Evolutionary conservation across 2,329 filamentous ascomycete species (phyloP).

Genomic region (Aspergillus sp.): DNA sequence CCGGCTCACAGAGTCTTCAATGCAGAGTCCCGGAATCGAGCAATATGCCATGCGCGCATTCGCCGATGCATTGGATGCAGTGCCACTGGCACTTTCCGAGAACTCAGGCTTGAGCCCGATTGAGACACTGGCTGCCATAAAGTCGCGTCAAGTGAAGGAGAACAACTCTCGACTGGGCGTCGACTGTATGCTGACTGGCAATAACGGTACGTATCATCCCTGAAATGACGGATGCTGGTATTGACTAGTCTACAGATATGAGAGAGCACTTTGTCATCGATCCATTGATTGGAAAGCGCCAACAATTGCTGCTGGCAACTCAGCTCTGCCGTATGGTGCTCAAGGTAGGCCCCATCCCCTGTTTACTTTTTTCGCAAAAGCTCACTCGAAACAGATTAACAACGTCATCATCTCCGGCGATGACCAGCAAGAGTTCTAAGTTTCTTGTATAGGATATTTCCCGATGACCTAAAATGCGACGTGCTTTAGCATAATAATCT

Average conservation of each 20-base stretch:
- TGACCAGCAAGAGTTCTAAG: conserved; percentile 84
- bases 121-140: conserved; percentile 90
- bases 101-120: conserved; percentile 97
- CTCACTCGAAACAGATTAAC: conserved; percentile 63
- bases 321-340: conserved; percentile 98
- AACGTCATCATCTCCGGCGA: conserved; percentile 91
- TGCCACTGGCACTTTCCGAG: conserved; percentile 95
- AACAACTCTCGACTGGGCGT: conserved; percentile 80
- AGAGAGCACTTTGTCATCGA: conserved; percentile 97
- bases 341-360: conserved; percentile 58
- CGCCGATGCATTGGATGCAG: conserved; percentile 86
- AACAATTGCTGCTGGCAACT: conserved; percentile 93
- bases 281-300: conserved; percentile 95
- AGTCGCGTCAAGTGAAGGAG: conserved; percentile 94
- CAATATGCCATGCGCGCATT: conserved; percentile 99
- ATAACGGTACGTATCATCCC: conserved; percentile 69
- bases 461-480: conserved; percentile 26
- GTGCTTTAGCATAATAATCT: conserved; percentile 24
- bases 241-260: conserved; percentile 68
- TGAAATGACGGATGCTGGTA: not conserved
- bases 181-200: conserved; percentile 95
- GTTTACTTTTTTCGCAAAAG: not conserved
- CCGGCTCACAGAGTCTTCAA: conserved; percentile 13
- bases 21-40: conserved; percentile 85
- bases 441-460: conserved; percentile 29